These are phyloP conservation scores for Lodderomyces parapsilosis DNA, from an alignment of 1,139 yeast genomes.

Conservation along the genomic window DNA sequence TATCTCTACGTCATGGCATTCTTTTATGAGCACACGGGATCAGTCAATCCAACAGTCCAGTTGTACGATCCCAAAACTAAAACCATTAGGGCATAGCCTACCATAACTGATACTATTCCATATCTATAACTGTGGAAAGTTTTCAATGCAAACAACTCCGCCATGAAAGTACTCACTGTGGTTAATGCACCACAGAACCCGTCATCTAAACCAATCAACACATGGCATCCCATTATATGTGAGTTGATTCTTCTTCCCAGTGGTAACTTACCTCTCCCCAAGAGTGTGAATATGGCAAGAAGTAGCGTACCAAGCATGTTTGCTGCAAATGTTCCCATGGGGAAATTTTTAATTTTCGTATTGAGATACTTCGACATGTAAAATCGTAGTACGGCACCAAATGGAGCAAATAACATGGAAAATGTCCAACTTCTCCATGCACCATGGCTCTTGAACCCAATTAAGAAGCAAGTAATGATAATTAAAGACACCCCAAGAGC, in stretches of 20 bases:
- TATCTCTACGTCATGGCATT: neutral
- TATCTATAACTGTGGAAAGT: constrained; percentile 36
- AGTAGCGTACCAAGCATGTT: constrained; percentile 60
- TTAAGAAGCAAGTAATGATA: constrained; percentile 45
- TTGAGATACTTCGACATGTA: constrained; percentile 53
- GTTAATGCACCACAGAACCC: constrained; percentile 81
- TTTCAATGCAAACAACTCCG: constrained; percentile 53
- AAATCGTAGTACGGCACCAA: constrained; percentile 63
- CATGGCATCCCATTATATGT: constrained; percentile 43
- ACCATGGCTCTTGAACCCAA: constrained; percentile 33
- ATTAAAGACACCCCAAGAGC: constrained; percentile 30
- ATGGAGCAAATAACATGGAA: constrained; percentile 56
- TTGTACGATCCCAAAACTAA: constrained; percentile 54
- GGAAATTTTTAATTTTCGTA: constrained; percentile 42
- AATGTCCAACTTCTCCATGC: constrained; percentile 67
- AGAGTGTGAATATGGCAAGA: constrained; percentile 52
- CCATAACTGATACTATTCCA: constrained; percentile 33
- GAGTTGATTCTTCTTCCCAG: constrained; percentile 27
- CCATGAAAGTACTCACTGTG: constrained; percentile 75
- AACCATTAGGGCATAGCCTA: constrained; percentile 41
- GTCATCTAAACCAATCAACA: constrained; percentile 55
- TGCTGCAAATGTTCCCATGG: constrained; percentile 73
- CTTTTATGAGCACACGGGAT: constrained; percentile 21
- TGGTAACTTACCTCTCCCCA: constrained; percentile 44
- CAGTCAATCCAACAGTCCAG: constrained; percentile 46